Evolutionary conservation across 768 basidiomycete genomes (phyloP).

Genomic region (Daedaleopsis nitida): DNA sequence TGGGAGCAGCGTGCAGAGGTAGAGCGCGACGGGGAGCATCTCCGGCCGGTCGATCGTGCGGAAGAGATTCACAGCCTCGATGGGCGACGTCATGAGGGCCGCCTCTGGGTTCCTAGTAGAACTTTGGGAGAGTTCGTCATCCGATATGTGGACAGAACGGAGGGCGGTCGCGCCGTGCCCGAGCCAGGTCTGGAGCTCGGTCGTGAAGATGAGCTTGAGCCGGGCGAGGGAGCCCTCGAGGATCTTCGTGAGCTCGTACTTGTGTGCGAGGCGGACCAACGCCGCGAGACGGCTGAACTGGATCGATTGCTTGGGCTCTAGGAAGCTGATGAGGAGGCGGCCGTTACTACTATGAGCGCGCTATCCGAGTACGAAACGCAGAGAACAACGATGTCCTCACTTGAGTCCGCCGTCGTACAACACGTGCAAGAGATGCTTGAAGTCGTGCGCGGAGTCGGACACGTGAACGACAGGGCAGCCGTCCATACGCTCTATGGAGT

Average conservation of each 20-base stretch:
- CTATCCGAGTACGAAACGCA: no score
- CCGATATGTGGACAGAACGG: no score
- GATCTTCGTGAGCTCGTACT: slow-evolving; percentile 6
- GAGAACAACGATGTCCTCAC: no score
- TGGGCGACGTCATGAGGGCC: no score
- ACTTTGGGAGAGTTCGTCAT: no score
- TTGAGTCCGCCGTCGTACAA: slow-evolving; percentile 12
- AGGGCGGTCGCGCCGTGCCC: no score
- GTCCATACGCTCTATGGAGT: slow-evolving; percentile 4
- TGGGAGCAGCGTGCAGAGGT: slow-evolving; percentile 10
- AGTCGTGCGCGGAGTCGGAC: slow-evolving; percentile 10
- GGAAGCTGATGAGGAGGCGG: background rate
- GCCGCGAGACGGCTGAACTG: slow-evolving; percentile 9
- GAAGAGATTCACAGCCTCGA: slow-evolving; percentile 10
- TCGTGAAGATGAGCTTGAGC: slow-evolving; percentile 5
- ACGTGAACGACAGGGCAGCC: slow-evolving; percentile 14
- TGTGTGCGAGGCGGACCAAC: slow-evolving; percentile 13
- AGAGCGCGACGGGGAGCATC: slow-evolving; percentile 9
- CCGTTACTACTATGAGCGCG: no score
- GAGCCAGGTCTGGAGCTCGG: slow-evolving; percentile 3
- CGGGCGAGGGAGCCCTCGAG: background rate
- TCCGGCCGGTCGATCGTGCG: slow-evolving; percentile 1
- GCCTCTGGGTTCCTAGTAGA: no score
- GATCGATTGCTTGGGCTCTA: background rate
- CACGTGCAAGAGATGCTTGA: background rate